These are phyloP conservation scores for Porodaedalea pini DNA, from an alignment of 1,284 basidiomycete species.

Conservation along the genomic window DNA sequence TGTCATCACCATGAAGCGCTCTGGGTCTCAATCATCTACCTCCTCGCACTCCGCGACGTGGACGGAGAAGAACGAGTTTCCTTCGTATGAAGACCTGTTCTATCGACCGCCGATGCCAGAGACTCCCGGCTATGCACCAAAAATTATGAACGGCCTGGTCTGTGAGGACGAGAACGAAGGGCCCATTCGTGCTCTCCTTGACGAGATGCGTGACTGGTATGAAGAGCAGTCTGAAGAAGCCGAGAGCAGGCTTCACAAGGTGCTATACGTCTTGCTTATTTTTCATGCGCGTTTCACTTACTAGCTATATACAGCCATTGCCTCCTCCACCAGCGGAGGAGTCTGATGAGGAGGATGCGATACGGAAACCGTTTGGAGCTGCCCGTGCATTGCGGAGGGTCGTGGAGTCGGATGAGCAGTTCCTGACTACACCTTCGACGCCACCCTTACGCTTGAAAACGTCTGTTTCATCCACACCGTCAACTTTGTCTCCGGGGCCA, in stretches of 20 bases:
- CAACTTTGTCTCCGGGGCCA: background rate
- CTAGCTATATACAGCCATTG: background rate
- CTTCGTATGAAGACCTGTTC: constrained; percentile 18
- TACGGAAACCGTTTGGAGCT: constrained; percentile 9
- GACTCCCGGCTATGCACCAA: background rate
- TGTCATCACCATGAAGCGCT: background rate
- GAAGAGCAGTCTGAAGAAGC: constrained; percentile 12
- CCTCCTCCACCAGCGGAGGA: constrained; percentile 11
- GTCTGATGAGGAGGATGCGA: constrained; percentile 15
- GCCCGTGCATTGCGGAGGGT: background rate
- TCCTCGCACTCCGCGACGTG: constrained; percentile 4
- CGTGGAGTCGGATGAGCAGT: background rate
- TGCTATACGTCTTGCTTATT: background rate
- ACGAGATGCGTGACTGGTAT: constrained; percentile 20
- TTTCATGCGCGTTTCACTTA: background rate
- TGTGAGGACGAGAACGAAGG: constrained; percentile 12
- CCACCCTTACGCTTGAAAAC: constrained; percentile 3
- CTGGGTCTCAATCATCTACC: constrained; percentile 10
- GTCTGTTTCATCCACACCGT: background rate
- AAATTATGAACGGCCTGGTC: background rate
- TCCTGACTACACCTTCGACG: background rate
- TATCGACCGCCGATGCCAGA: constrained; percentile 15
- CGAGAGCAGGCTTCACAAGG: constrained; percentile 6
- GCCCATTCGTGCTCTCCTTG: constrained; percentile 13
- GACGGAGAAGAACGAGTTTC: constrained; percentile 8